phyloP scores from a whole-genome alignment of 305 asterid genomes.

The Salvia sclarea region DNA sequence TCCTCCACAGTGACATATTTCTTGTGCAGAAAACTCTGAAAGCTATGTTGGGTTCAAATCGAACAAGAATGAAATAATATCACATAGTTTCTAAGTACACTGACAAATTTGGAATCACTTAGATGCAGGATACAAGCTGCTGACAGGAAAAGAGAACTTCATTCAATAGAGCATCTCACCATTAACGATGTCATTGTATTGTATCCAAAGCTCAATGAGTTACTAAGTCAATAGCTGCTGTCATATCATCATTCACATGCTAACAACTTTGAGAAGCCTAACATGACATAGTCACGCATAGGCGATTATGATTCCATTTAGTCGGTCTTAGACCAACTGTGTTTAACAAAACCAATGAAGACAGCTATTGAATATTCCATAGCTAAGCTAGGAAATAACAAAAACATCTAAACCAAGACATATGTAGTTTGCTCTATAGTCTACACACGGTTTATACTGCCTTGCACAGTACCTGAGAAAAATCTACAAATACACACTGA shows the following conservation, averaged over 20 bases:
- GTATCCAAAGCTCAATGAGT: not conserved
- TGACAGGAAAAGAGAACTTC: conserved; percentile 12
- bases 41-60: not conserved
- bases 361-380: not conserved
- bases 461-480: not conserved
- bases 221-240: not conserved
- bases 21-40: not conserved
- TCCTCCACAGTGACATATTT: not conserved
- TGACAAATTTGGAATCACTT: not conserved
- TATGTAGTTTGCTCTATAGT: too few species aligned
- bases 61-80: not conserved
- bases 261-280: not conserved
- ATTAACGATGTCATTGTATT: not conserved
- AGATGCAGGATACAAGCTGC: conserved; percentile 1
- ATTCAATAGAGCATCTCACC: not conserved
- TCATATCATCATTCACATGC: not conserved
- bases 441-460: not conserved
- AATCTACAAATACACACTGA: not conserved
- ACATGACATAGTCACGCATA: not conserved
- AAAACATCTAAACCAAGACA: too few species aligned
- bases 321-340: not conserved
- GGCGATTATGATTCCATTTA: not conserved
- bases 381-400: not conserved
- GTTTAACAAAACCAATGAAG: not conserved
- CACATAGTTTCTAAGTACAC: not conserved